Evolutionary conservation across 78 protist species (phyloP).

Genomic region (Monosiga brevicollis): DNA sequence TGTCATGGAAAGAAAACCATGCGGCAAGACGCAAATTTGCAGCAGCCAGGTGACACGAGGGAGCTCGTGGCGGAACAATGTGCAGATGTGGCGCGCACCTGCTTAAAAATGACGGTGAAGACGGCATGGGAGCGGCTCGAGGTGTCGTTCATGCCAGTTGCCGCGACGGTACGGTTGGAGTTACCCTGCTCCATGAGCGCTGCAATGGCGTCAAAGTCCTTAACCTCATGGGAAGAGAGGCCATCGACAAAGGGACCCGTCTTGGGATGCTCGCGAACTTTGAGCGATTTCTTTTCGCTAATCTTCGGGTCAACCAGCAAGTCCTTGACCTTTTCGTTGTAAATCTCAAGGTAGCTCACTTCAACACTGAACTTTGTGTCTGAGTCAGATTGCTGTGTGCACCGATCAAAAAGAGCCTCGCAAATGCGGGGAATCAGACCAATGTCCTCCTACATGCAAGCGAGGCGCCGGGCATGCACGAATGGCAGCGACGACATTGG

Average conservation of each 20-base stretch:
- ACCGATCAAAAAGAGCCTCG: slow-evolving; percentile 7
- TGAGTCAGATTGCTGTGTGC: background rate
- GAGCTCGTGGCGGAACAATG: too few species aligned
- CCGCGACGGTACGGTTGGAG: slow-evolving; percentile 60
- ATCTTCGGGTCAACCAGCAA: slow-evolving; percentile 18
- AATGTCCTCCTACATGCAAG: background rate
- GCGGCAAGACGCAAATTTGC: too few species aligned
- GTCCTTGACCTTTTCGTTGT: slow-evolving; percentile 42
- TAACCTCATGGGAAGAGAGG: slow-evolving; percentile 28
- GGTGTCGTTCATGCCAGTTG: slow-evolving; percentile 73
- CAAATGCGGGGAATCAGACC: slow-evolving; percentile 37
- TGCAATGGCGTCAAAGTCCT: slow-evolving; percentile 31
- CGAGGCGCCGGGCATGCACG: too few species aligned
- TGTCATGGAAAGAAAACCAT: too few species aligned
- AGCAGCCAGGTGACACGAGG: too few species aligned
- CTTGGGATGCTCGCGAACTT: slow-evolving; percentile 66
- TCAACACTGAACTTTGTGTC: background rate
- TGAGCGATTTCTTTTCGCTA: background rate
- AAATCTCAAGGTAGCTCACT: slow-evolving; percentile 48
- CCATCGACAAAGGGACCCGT: slow-evolving; percentile 76
- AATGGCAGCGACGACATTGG: too few species aligned
- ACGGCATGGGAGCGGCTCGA: slow-evolving; percentile 77
- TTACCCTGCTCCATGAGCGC: slow-evolving; percentile 42
- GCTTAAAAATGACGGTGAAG: slow-evolving; percentile 60
- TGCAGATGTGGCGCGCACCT: too few species aligned